These are phyloP conservation scores for Colletotrichum acutatum DNA, from an alignment of 2,329 filamentous ascomycete species.

Conservation along the genomic window DNA sequence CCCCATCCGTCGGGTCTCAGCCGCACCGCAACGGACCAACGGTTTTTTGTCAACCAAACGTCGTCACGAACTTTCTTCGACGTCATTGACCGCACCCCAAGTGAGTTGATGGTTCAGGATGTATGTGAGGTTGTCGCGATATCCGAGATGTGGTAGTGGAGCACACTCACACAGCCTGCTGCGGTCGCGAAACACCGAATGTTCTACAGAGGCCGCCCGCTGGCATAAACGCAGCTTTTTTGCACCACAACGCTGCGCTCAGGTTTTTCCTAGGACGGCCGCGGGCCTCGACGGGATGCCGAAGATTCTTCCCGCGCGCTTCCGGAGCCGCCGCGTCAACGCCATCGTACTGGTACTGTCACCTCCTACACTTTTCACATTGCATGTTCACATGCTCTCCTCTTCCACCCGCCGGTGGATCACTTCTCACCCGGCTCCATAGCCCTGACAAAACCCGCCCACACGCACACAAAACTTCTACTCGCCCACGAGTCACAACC, in stretches of 20 bases:
- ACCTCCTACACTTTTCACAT: not conserved
- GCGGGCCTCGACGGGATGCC: too few species aligned
- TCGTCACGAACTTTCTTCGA: not conserved
- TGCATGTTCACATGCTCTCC: too few species aligned
- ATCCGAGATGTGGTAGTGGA: too few species aligned
- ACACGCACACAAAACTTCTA: not conserved
- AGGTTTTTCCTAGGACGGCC: too few species aligned
- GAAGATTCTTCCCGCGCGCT: not conserved
- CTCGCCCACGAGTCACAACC: not conserved
- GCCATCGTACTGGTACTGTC: not conserved
- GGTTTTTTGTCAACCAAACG: not conserved
- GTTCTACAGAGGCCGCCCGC: too few species aligned
- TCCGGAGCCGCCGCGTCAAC: not conserved
- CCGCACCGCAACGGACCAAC: not conserved
- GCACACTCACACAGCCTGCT: too few species aligned
- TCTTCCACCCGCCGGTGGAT: not conserved
- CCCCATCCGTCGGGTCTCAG: not conserved
- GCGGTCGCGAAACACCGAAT: too few species aligned
- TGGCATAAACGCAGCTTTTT: too few species aligned
- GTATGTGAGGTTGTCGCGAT: too few species aligned
- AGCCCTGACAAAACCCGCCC: slow-evolving; percentile 8
- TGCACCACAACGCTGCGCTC: too few species aligned
- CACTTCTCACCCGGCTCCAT: not conserved
- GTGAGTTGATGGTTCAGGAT: too few species aligned
- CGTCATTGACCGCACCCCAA: not conserved